phyloP scores from a whole-genome alignment of 441 rosid species.

The Theobroma grandiflorum region DNA sequence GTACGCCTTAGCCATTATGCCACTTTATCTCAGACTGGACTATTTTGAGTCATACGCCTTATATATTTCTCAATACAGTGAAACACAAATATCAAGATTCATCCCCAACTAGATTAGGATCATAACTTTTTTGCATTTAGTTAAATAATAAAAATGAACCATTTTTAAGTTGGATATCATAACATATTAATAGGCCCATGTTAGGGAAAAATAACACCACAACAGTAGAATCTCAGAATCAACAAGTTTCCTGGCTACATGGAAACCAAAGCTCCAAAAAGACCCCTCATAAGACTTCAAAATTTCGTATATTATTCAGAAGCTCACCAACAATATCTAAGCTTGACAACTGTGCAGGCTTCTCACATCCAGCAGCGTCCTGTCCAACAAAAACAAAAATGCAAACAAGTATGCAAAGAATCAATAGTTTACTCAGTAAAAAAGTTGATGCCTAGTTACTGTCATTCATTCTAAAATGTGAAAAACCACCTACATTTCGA shows the following conservation, averaged over 20 bases:
- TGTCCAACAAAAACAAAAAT: slow-evolving; percentile 40
- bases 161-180: not conserved
- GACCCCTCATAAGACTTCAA: slow-evolving; percentile 1
- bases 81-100: slow-evolving; percentile 6
- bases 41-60: not conserved
- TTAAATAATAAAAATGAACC: not conserved
- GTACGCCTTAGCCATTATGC: not conserved
- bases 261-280: not conserved
- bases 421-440: not conserved
- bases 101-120: not conserved
- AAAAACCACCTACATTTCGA: not conserved
- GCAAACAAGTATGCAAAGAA: slow-evolving; percentile 4
- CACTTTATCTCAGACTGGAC: slow-evolving; percentile 1
- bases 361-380: slow-evolving; percentile 50
- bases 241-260: not conserved
- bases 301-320: not conserved
- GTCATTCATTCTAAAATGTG: not conserved
- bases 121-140: not conserved
- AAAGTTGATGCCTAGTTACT: not conserved
- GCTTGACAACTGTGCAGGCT: slow-evolving; percentile 32
- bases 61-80: not conserved
- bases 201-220: not conserved
- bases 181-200: not conserved
- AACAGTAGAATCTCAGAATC: slow-evolving; percentile 7
- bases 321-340: slow-evolving; percentile 40